These are phyloP conservation scores for Acidomyces sp. DNA, from an alignment of 495 filamentous ascomycete species.

Conservation along the genomic window DNA sequence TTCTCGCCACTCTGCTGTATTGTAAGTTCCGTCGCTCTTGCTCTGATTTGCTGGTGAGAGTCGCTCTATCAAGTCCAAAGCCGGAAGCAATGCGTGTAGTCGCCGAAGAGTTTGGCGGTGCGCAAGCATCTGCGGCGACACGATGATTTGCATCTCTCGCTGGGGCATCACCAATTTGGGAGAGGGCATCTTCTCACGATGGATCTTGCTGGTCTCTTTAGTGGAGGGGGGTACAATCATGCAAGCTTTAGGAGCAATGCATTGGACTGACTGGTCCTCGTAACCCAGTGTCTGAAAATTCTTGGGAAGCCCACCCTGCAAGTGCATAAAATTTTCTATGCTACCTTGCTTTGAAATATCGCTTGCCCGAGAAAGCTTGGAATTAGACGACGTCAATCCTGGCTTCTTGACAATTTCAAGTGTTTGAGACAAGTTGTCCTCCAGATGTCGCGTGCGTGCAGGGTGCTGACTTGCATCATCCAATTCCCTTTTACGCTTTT, in stretches of 20 bases:
- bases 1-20: no score
- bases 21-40: no score
- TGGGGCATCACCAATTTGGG: slow-evolving; percentile 14
- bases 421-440: not conserved
- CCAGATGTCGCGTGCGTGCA: not conserved
- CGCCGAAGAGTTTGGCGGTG: slow-evolving; percentile 33
- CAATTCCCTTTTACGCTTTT: slow-evolving; percentile 24
- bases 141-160: slow-evolving; percentile 31
- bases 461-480: slow-evolving; percentile 11
- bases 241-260: not conserved
- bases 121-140: slow-evolving; percentile 36
- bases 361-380: not conserved
- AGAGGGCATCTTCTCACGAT: slow-evolving; percentile 5
- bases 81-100: slow-evolving; percentile 39
- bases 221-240: not conserved
- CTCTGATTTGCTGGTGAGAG: slow-evolving; percentile 29
- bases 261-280: no score
- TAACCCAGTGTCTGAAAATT: no score
- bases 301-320: no score
- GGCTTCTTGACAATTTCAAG: not conserved
- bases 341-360: no score
- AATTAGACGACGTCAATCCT: not conserved
- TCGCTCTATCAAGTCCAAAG: slow-evolving; percentile 45
- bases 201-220: not conserved
- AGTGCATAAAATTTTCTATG: no score